Evolutionary conservation across 192 early-diverging fungal genomes (phyloP), one percentile per base, ranked within the genome.

Genomic region (Spizellomyces punctatus): DNA sequence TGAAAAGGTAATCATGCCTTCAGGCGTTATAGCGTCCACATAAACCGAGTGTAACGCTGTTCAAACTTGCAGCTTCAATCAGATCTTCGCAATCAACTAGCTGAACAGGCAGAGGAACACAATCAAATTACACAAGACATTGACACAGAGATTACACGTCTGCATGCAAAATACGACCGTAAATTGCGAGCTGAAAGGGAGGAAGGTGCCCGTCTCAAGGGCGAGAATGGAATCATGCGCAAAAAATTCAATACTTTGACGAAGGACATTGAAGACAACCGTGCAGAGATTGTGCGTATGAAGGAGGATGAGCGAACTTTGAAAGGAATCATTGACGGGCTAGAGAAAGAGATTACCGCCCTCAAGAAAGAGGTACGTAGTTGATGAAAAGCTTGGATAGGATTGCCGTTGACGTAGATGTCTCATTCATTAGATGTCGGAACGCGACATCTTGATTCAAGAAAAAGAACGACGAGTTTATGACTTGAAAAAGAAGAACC

Each of bases 161-260:
- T 82, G 6, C 71, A 69, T 14, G 58, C 54, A 12, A 68, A 78
- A 9, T 89, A 87, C 68, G 83, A 89, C 64, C 68, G 76, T 14
- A 60, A 71, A 60, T 70, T 89, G 4, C 63, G 70, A 10, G 69
- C 59, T 10, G 87, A 89, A 66, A 68, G 81, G 12, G 87, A 89
- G 54, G 79, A 82, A 47, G 79, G 83, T 4, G 78, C 81, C 10
- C 68, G 83, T 44, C 71, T 89, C 46, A 89, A 89, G 67, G 83
- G 82, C 41, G 87, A 89, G 58, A 89, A 85, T 69, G 85, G 83
- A 5, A 85, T 87, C 64, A 87, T 87, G 85, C 54, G 81, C n/a
- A 89, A 89, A 57, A 89, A 85, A 70, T 89, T 89, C 68, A 83
- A 82, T 59, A 81, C 85, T 16, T 63, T 89, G 16, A 82, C 79